These are phyloP conservation scores for Tylopilus subfusipes DNA, from an alignment of 768 basidiomycete species.

Conservation along the genomic window DNA sequence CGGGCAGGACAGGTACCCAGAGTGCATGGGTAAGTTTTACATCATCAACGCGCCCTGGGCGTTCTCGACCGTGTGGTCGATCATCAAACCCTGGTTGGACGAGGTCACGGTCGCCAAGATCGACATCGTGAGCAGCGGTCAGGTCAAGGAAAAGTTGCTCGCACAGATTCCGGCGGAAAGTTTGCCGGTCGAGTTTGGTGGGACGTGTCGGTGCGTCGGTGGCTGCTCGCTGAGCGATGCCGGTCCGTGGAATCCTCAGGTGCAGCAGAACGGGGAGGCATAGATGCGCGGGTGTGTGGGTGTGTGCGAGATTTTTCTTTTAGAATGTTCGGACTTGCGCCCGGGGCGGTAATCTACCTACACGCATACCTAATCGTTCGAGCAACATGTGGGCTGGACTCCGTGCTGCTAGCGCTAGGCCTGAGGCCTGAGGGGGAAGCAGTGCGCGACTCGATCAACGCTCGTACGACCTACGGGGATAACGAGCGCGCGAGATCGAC, in stretches of 20 bases:
- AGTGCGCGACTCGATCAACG: too few species aligned
- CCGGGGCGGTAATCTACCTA: slow-evolving; percentile 30
- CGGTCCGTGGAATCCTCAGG: slow-evolving; percentile 77
- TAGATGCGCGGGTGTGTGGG: slow-evolving; percentile 11
- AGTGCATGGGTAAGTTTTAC: slow-evolving; percentile 97
- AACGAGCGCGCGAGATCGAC: too few species aligned
- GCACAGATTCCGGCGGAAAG: slow-evolving; percentile 82
- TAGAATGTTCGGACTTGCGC: too few species aligned
- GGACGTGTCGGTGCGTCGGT: slow-evolving; percentile 67
- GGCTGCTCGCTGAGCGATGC: slow-evolving; percentile 88
- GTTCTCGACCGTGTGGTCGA: slow-evolving; percentile 82
- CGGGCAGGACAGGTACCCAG: slow-evolving; percentile 90
- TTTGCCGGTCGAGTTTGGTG: slow-evolving; percentile 84
- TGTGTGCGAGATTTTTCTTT: too few species aligned
- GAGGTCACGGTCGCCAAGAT: slow-evolving; percentile 95
- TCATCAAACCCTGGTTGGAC: slow-evolving; percentile 94
- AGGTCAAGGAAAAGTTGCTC: slow-evolving; percentile 70
- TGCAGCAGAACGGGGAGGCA: slow-evolving; percentile 13
- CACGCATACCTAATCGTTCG: slow-evolving; percentile 30
- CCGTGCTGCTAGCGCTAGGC: neutral
- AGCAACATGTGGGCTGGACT: slow-evolving; percentile 13
- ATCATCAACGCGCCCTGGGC: slow-evolving; percentile 97
- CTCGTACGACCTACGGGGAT: too few species aligned
- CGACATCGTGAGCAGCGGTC: slow-evolving; percentile 68
- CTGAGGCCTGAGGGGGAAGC: too few species aligned